Base-by-base conservation (phyloP, 2,329 filamentous ascomycete species). In the Leptographium flavum region DNA sequence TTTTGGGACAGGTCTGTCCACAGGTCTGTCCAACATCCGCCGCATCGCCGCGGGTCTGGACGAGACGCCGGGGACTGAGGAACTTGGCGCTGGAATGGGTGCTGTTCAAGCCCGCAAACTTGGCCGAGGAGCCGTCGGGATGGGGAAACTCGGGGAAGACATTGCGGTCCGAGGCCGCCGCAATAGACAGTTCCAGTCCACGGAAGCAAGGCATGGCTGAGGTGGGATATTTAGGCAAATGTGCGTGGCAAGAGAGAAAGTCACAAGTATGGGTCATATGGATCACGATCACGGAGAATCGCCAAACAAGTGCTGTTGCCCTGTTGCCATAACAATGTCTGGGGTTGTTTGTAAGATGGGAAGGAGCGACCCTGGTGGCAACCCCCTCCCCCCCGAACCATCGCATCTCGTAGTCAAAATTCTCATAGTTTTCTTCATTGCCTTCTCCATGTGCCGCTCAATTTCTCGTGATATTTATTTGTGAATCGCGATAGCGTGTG, bases 101-200 rank as follows among this genome's bases (percentile, higher is more conserved):
- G n/a, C 19, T 13, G 19, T 23, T 40, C 8, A 30, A 14, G 17
- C 52, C 53, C 39, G 57, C 45, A 23, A 66, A 59, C 3, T 54
- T 57, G 37, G 67, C 61, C 15, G 67, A 71, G 0, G 67, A 66
- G 42, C 62, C 64, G 42, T 74, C 70, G 0, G 71, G 71, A 49
- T 76, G 71, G 19, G 70, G 68, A 52, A 71, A 76, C 53, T 79
- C 74, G 14, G 67, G 66, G 3, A 77, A 61, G 10, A 58, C 52
- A 3, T 59, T 57, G 15, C 60, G 54, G 36, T 63, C 59, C 2
- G 62, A 55, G 17, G 63, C 54, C 0, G 50, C 45, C 10, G 46
- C 50, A 33, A 75, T 55, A 3, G 63, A 66, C 22, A 74, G 47
- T 25, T 71, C 63, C 43, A 74, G 60, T 10, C 69, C 70, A 22